These are phyloP conservation scores for Colletotrichum trifolii DNA, from an alignment of 2,329 filamentous ascomycete genomes.

Conservation along the genomic window DNA sequence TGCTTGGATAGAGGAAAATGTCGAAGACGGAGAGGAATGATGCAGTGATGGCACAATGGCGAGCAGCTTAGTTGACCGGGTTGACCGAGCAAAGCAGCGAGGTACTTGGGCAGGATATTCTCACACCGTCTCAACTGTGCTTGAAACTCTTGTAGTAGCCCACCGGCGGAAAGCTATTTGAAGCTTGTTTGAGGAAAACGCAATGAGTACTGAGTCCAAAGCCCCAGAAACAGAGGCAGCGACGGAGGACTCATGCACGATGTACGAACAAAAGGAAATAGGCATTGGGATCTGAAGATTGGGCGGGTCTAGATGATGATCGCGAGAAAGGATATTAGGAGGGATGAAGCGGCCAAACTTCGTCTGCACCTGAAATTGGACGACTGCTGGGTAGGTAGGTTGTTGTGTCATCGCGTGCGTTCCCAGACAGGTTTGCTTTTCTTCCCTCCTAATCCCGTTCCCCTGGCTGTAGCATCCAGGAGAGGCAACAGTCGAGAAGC, in stretches of 20 bases:
- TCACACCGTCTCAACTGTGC: no score
- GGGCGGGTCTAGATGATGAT: no score
- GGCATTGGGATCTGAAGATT: no score
- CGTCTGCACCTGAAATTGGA: background rate
- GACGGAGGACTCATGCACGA: no score
- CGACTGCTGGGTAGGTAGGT: background rate
- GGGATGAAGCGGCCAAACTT: no score
- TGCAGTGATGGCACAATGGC: slow-evolving; percentile 25
- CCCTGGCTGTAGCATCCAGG: background rate
- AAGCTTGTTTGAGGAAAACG: no score
- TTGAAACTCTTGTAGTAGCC: background rate
- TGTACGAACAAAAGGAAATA: no score
- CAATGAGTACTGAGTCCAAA: no score
- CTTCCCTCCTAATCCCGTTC: no score
- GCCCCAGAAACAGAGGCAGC: no score
- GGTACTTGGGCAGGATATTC: background rate
- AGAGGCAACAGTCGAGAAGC: slow-evolving; percentile 6
- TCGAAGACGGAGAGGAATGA: slow-evolving; percentile 26
- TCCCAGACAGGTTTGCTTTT: no score
- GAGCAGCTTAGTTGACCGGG: background rate
- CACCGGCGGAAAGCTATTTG: slow-evolving; percentile 18
- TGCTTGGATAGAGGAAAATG: slow-evolving; percentile 8
- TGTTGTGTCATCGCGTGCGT: background rate
- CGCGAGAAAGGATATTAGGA: no score
- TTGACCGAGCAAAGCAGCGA: slow-evolving; percentile 7